Percentiles rank a stretch among this genome's conserved stretches.
phyloP scores from a whole-genome alignment of 2,329 filamentous ascomycete genomes.

The Alternaria burnsii region DNA sequence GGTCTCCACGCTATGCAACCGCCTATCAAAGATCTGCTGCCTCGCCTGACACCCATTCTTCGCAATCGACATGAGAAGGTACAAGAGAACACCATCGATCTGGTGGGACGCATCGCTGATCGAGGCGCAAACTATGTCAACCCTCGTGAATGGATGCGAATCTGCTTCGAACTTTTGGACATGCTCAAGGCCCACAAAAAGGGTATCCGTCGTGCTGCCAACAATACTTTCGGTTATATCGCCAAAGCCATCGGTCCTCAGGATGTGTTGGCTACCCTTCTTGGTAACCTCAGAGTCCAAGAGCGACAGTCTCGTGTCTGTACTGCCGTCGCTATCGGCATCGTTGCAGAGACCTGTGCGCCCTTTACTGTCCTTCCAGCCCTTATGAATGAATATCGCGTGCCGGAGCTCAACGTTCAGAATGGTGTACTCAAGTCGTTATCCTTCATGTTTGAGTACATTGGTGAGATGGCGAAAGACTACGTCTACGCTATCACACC shows the following conservation, averaged over 20 bases:
- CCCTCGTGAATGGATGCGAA: constrained; percentile 98
- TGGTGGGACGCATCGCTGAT: constrained; percentile 97
- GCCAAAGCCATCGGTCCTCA: constrained; percentile 98
- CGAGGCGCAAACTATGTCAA: constrained; percentile 96
- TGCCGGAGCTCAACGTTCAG: constrained; percentile 97
- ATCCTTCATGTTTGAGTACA: constrained; percentile 98
- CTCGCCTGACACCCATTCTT: constrained; percentile 94
- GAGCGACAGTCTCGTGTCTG: constrained; percentile 98
- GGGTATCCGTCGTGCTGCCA: constrained; percentile 95
- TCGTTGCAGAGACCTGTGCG: constrained; percentile 97
- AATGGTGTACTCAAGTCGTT: constrained; percentile 98
- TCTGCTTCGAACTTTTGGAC: constrained; percentile 97
- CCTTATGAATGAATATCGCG: constrained; percentile 98
- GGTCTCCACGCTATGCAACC: constrained; percentile 99
- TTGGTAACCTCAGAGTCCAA: constrained; percentile 96
- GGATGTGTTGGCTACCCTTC: constrained; percentile 91
- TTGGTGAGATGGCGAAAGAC: constrained; percentile 99
- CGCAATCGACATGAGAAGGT: constrained; percentile 99
- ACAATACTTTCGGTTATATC: constrained; percentile 99
- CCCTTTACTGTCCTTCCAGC: constrained; percentile 98
- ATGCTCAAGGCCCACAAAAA: constrained; percentile 99
- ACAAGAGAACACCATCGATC: constrained; percentile 97
- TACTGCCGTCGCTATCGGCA: constrained; percentile 97
- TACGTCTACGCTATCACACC: constrained; percentile 99
- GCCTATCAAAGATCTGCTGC: constrained; percentile 93